Base-by-base conservation (phyloP, 2,329 filamentous ascomycete genomes). In the Aspergillus piperis region DNA sequence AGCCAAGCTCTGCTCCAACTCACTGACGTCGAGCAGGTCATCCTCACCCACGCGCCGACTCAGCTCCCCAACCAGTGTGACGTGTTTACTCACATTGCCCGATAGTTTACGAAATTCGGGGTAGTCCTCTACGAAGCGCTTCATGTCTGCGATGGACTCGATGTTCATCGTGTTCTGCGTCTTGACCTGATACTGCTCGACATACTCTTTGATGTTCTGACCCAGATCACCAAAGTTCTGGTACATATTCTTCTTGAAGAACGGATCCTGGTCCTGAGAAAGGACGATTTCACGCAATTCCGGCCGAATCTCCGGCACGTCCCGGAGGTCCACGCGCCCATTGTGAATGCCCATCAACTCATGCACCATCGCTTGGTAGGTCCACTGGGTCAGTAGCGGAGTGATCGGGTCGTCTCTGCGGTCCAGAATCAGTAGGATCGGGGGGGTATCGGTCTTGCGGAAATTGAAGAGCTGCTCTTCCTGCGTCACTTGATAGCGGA, bases 241-340 rank as follows among this genome's bases (percentile, higher is more conserved):
- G 68, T 93, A 98, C 93, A 98, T 98, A 77, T 98, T 98, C 81
- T 97, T 97, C 78, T 89, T 97, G 81, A 99, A 99, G 79, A 99
- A 99, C 0, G 95, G 93, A 71, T 99, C 95, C 77, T 99, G 95
- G 65, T 99, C 95, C 76, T 95, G 93, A 1, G 94, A 96, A 38
- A 99, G 80, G 2, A 98, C 93, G 60, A 99, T 95, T 77, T 99
- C 95, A 71, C 90, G 93, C 57, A 97, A 82, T 74, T 97, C 94
- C 1, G 91, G 90, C 15, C 91, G 84, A 58, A 96, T 86, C 57
- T 96, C 92, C 11, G 91, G 91, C 0, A 96, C 88, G 58, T 91
- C 86, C 63, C 89, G 90, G 36, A 99, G 82, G 71, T 96, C 90
- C 0, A 99, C 95, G 54, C 94, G 86, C n/a, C 95, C 95, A 73